Evolutionary conservation across 306 rosid genomes (phyloP).

Genomic region (Castanea sativa): DNA sequence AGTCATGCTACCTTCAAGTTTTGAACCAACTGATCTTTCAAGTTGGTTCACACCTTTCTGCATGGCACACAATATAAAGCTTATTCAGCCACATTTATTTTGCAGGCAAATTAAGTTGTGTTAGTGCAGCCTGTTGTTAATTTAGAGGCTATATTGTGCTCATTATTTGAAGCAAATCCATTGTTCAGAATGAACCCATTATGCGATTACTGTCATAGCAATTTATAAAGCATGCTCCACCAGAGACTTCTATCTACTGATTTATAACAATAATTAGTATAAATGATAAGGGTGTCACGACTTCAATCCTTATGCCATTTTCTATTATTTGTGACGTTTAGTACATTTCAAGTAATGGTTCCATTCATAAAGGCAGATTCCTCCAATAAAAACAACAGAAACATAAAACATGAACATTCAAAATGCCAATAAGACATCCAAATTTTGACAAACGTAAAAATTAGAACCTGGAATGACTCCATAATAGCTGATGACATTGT

Average conservation of each 20-base stretch:
- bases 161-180: constrained; percentile 7
- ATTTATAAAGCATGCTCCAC: constrained; percentile 1
- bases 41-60: constrained; percentile 77
- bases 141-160: not conserved
- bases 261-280: not conserved
- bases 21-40: constrained; percentile 57
- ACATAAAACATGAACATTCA: not conserved
- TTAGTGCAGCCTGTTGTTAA: constrained; percentile 5
- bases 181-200: constrained; percentile 1
- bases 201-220: not conserved
- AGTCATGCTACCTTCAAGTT: constrained; percentile 60
- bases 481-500: constrained; percentile 41
- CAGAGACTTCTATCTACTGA: not conserved
- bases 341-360: not conserved
- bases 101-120: not conserved
- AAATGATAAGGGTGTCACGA: not conserved
- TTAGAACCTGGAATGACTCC: constrained; percentile 64
- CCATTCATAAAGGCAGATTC: constrained; percentile 14
- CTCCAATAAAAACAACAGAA: not conserved
- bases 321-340: not conserved
- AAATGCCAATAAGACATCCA: constrained; percentile 11
- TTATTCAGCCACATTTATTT: constrained; percentile 16
- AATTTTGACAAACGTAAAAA: constrained; percentile 9
- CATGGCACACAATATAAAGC: constrained; percentile 23
- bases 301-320: constrained; percentile 9